phyloP scores from a whole-genome alignment of 805 yeast species.

The Cyberlindnera mrakii region DNA sequence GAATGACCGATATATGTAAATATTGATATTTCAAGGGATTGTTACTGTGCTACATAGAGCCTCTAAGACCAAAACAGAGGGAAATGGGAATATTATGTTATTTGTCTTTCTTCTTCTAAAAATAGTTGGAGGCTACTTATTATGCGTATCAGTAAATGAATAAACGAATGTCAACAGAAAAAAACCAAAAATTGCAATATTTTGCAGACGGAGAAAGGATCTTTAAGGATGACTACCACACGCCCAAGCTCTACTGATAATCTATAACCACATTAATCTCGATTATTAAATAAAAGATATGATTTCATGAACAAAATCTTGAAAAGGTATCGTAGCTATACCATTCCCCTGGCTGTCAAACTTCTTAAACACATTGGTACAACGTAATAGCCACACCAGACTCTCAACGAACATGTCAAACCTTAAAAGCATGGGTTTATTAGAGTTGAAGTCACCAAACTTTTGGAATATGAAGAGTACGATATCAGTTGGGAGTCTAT shows the following conservation, averaged over 20 bases:
- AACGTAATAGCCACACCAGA: slow-evolving; percentile 66
- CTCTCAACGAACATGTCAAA: slow-evolving; percentile 82
- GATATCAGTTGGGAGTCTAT: slow-evolving; percentile 49
- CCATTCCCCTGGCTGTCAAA: slow-evolving; percentile 74
- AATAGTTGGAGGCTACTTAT: too few species aligned
- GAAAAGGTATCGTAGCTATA: slow-evolving; percentile 57
- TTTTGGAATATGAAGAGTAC: slow-evolving; percentile 52
- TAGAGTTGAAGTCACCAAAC: slow-evolving; percentile 36
- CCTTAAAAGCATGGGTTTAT: slow-evolving; percentile 39
- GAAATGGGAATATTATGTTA: too few species aligned
- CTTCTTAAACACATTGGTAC: slow-evolving; percentile 73
- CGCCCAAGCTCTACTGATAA: neutral
- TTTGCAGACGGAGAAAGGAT: too few species aligned
- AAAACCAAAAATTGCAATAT: too few species aligned
- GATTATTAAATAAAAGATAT: slow-evolving; percentile 22
- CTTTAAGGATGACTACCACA: too few species aligned
- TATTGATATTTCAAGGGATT: too few species aligned
- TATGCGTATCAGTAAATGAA: too few species aligned
- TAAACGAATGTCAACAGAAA: too few species aligned
- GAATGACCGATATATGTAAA: too few species aligned
- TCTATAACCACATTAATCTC: neutral
- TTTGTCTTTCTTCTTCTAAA: too few species aligned
- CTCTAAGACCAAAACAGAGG: too few species aligned
- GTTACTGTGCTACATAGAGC: too few species aligned
- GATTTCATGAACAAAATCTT: slow-evolving; percentile 56